A percentile compares a stretch with the other conserved stretches of the same genome.
Conservation (phyloP, 352 stramenopile genomes). For the Halophytophthora batemanensis region DNA sequence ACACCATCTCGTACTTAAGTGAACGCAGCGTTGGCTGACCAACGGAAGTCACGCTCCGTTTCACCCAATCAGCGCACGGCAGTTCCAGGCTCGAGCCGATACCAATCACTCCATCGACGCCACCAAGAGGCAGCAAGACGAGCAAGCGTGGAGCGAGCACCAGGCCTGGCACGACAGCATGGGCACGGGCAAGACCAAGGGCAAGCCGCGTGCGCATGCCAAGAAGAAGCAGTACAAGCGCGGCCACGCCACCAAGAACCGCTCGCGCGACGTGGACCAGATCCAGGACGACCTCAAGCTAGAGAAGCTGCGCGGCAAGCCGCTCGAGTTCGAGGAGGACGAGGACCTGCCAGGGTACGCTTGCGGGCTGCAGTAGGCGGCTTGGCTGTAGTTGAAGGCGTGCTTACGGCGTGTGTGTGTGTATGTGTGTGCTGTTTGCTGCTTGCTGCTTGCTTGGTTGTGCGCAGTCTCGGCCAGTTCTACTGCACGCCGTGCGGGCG, state of each 20-base stretch:
- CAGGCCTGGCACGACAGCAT: slow-evolving; percentile 12
- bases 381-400: background rate
- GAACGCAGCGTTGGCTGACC: slow-evolving; percentile 14
- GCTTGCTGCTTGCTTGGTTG: background rate
- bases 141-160: background rate
- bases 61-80: slow-evolving; percentile 16
- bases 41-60: slow-evolving; percentile 9
- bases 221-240: slow-evolving; percentile 90
- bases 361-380: background rate
- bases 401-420: slow-evolving; percentile 2
- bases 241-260: slow-evolving; percentile 77
- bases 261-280: slow-evolving; percentile 80
- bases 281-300: slow-evolving; percentile 82
- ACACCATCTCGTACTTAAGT: background rate
- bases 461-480: slow-evolving; percentile 74
- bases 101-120: slow-evolving; percentile 1
- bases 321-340: slow-evolving; percentile 71
- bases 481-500: slow-evolving; percentile 86
- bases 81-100: background rate
- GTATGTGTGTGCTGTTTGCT: no score
- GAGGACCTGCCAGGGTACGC: slow-evolving; percentile 76
- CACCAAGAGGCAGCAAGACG: slow-evolving; percentile 8
- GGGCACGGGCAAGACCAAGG: slow-evolving; percentile 39
- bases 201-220: slow-evolving; percentile 64
- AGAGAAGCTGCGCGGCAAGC: slow-evolving; percentile 58